Conservation (phyloP, 1,284 basidiomycete species). For the Lentinula novae-zelandiae region DNA sequence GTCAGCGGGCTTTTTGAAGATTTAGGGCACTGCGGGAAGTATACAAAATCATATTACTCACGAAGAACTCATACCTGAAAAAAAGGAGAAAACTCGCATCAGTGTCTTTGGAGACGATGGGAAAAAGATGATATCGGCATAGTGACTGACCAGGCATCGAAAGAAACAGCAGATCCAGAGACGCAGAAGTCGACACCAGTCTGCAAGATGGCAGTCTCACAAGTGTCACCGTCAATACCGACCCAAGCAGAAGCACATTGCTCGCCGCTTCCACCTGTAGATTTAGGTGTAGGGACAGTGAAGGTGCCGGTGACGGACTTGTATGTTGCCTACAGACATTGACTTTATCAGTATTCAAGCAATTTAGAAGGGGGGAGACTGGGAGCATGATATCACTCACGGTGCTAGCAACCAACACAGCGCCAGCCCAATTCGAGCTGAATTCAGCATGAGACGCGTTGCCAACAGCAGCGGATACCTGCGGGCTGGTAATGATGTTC, state of each 20-base stretch:
- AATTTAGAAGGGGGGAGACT: neutral
- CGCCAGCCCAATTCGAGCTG: constrained; percentile 24
- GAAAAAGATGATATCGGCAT: neutral
- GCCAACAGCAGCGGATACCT: neutral
- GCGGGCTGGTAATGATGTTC: neutral
- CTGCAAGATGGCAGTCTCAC: constrained; percentile 14
- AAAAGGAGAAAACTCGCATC: neutral
- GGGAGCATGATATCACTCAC: neutral
- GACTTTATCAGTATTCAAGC: neutral
- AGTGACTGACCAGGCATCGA: constrained; percentile 20
- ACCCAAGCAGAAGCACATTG: constrained; percentile 16
- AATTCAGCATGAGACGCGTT: constrained; percentile 7
- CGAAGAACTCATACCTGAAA: constrained; percentile 5
- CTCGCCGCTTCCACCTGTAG: constrained; percentile 9
- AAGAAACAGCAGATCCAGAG: constrained; percentile 19
- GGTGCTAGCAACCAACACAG: constrained; percentile 16
- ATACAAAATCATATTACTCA: neutral
- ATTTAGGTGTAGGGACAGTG: constrained; percentile 14
- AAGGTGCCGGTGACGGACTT: constrained; percentile 18
- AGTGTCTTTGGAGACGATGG: neutral
- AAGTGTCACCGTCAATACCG: constrained; percentile 17
- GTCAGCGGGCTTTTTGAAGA: constrained; percentile 17
- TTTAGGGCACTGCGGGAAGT: neutral
- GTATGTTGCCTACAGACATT: neutral
- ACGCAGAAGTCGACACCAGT: constrained; percentile 28